phyloP scores from a whole-genome alignment of 2,329 filamentous ascomycete species.

The Ceratocystiopsis sp. region DNA sequence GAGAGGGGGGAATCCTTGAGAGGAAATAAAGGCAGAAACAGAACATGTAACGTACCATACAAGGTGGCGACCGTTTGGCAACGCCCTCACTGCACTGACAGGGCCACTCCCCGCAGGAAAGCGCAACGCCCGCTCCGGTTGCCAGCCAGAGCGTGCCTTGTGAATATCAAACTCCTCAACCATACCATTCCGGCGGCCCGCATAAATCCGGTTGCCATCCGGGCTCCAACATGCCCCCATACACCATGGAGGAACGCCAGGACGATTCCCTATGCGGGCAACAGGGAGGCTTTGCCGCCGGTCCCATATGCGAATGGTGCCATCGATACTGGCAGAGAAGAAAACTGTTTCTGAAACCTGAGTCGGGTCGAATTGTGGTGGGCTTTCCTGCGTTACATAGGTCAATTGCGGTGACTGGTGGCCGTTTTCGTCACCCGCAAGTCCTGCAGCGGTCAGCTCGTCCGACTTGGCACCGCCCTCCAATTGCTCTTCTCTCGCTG shows the following conservation, averaged over 20 bases:
- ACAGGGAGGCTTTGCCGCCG: conserved; percentile 58
- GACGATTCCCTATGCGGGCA: conserved; percentile 58
- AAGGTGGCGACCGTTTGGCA: conserved; percentile 85
- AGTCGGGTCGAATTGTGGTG: conserved; percentile 31
- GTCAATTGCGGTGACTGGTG: too few relatives aligned
- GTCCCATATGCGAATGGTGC: conserved; percentile 87
- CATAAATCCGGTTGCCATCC: conserved; percentile 90
- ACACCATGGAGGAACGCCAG: conserved; percentile 82
- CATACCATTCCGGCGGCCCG: conserved; percentile 73
- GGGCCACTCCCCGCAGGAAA: conserved; percentile 81
- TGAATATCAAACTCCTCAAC: conserved; percentile 90
- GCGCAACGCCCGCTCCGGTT: conserved; percentile 62
- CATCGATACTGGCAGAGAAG: conserved; percentile 74
- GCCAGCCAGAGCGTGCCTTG: conserved; percentile 48
- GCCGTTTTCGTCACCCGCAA: too few relatives aligned
- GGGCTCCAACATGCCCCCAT: conserved; percentile 96
- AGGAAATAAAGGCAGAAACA: conserved; percentile 1
- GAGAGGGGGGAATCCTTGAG: background rate
- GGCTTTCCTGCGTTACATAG: conserved; percentile 12
- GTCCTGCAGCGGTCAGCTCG: too few relatives aligned
- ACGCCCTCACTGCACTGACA: conserved; percentile 72
- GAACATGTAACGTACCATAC: conserved; percentile 37
- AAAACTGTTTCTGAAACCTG: conserved; percentile 64
- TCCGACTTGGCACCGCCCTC: too few relatives aligned
- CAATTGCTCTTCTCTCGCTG: too few relatives aligned